Evolutionary conservation across 352 stramenopile species (phyloP), one percentile per base, ranked within the genome.

Genomic region (Pythium diclinum): DNA sequence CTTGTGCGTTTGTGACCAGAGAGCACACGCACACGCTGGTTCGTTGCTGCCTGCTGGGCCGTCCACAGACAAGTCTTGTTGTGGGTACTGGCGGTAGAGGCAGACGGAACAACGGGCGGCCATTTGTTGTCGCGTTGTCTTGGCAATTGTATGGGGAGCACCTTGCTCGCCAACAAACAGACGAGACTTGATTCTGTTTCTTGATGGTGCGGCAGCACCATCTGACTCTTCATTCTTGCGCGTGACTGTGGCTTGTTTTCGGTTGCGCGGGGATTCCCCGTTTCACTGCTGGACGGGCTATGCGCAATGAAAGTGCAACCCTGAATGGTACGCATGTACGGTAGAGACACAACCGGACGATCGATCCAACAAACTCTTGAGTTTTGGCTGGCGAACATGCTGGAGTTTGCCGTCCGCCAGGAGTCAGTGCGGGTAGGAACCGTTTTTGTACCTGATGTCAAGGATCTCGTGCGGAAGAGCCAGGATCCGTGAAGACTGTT

Each of bases 131-230:
- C n/a, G 44, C 8, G 44, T 51, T 30, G 44, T 51, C 44, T 51
- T 30, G 44, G 44, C 21, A 2, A 9, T 51, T 51, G 44, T 51
- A 51, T 51, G 44, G 19, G 44, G 44, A 51, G 17, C 44, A 30
- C 3, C 19, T 21, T 51, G 13, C 6, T 19, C 44, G 44, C 44
- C 17, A 30, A 51, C 44, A 16, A 51, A 51, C 44, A 51, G 44
- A 51, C 44, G 44, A 51, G 44, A 51, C 44, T 51, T 7, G 44
- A 28, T 51, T 51, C 44, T 51, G 44, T 51, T 51, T 51, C 44
- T 21, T 19, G 44, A n/a, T 51, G 17, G 44, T 51, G 44, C 21
- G 1, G 44, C 44, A 1, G n/a, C 44, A 21, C 44, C 44, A 51
- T 51, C 17, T 51, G 44, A 28, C 44, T 28, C n/a, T 28, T 51